Base-by-base conservation (phyloP, 176 grass and related monocot species). In the Metroxylon sagu region DNA sequence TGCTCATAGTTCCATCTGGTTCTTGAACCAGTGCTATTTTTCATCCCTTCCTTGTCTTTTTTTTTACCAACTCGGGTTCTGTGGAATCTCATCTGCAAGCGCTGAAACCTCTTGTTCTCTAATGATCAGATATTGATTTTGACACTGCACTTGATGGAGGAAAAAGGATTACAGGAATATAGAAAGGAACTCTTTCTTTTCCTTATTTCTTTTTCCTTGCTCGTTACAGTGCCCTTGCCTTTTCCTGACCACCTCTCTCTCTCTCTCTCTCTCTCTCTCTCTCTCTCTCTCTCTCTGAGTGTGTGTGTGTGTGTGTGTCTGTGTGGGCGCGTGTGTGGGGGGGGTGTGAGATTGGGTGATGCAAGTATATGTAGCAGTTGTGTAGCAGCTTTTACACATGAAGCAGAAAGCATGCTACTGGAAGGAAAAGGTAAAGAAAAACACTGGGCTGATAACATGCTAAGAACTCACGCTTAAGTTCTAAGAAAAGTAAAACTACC, bases 301-400 rank as follows among this genome's bases (percentile, higher is more conserved):
- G 52, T 30, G 35, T 49, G 16, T 79, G 55, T 48, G 7, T 27
- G 27, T 48, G 6, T 17, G 14, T 56, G 4, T 64, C 14, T 59
- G 21, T 1, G 21, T 23, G 21, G 1, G 21, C 1, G 21, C 1
- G 21, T 23, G 21, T 23, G 21, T 23, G 21, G 21, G 21, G 21
- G 21, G 21, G 1, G 21, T 23, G 21, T 23, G 21, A 23, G 21
- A 23, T 23, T 23, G 48, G 50, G 7, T 50, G n/a, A 19, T 71
- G 70, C 48, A 65, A 51, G 19, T 64, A 58, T 63, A 31, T 25
- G 25, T 60, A 60, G 28, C 58, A 60, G 58, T 43, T 43, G 35
- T 10, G 67, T 61, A 71, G 39, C 75, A 71, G 75, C 76, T 57
- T 77, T 77, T 78, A 48, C 26, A 59, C 5, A 55, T 26, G 60